Conservation (phyloP, 2,329 filamentous ascomycete genomes). For the Calonectria honghensis region DNA sequence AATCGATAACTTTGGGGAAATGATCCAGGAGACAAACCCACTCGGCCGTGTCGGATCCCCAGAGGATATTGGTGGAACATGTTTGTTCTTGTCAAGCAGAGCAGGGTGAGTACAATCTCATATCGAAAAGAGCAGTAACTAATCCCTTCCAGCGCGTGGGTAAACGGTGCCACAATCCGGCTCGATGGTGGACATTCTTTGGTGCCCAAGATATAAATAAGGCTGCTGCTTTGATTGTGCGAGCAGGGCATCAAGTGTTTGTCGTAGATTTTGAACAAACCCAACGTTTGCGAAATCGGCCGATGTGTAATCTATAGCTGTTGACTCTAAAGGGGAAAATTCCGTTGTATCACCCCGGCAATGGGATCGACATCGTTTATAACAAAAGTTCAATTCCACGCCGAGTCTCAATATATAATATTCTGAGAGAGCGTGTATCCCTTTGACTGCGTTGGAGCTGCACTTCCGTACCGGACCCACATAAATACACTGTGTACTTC, state of each 20-base stretch:
- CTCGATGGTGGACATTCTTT: slow-evolving; percentile 9
- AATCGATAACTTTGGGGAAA: slow-evolving; percentile 72
- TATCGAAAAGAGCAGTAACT: neutral
- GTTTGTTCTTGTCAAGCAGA: slow-evolving; percentile 80
- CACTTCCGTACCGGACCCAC: too few relatives aligned
- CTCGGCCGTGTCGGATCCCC: slow-evolving; percentile 80
- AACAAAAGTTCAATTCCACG: too few relatives aligned
- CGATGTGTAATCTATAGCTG: neutral
- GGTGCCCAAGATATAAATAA: slow-evolving; percentile 1
- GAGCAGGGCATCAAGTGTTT: neutral
- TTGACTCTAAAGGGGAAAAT: neutral
- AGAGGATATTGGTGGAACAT: slow-evolving; percentile 82
- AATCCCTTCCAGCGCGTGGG: neutral
- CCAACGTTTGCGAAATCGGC: neutral
- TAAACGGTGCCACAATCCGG: neutral
- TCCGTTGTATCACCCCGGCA: too few relatives aligned
- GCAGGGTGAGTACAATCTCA: slow-evolving; percentile 70
- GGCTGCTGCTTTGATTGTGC: neutral
- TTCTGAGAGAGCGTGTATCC: too few relatives aligned
- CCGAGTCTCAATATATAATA: too few relatives aligned
- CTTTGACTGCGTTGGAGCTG: too few relatives aligned
- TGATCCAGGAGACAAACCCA: slow-evolving; percentile 76
- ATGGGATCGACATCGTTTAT: too few relatives aligned
- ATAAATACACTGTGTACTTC: too few relatives aligned
- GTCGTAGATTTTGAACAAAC: neutral